Base-by-base conservation (phyloP, 2,329 filamentous ascomycete genomes). In the Paraphaeosphaeria minitans region DNA sequence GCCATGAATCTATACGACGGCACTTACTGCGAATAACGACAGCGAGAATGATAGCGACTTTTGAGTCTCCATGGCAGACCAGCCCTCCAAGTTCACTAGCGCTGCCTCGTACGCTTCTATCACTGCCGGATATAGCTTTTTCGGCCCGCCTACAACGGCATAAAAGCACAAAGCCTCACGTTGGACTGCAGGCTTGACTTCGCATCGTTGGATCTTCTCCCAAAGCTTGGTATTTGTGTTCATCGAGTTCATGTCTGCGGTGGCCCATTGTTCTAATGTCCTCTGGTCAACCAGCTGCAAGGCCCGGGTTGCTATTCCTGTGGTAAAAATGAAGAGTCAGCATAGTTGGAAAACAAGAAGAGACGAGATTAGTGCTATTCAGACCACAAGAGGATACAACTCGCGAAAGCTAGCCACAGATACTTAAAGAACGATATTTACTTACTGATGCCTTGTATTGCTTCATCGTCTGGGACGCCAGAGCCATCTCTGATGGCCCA, bases 141-240 rank as follows among this genome's bases (percentile, higher is more conserved):
- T 58, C 4, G 61, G 48, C 19, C 66, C 66, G 12, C 63, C 62
- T n/a, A 76, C 62, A 59, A 68, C 56, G 3, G 67, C 67, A 39
- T 73, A 70, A 46, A 75, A 74, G 49, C 58, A 64, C 24, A 72
- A 46, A 14, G 66, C 73, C 61, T 75, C 68, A 29, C 76, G 61
- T 27, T 74, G 72, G 21, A 76, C 49, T 3, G 56, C 46, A 4
- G 62, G 52, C n/a, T 65, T 60, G 16, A 68, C 66, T 3, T 51
- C 65, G 29, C 55, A 45, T 33, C 64, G 66, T 31, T 70, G 49
- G 14, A 72, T 63, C 42, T 75, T 75, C 7, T 64, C 59, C n/a
- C 66, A 59, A 0, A 75, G 65, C 56, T 75, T 77, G 0, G 59
- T 57, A 37, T 69, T 67, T 1, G 59, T 64, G 19, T 56, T 60